Evolutionary conservation across 371 early-diverging fungal species (phyloP), one percentile per base, ranked within the genome.

Genomic region (Lichtheimia ramosa): DNA sequence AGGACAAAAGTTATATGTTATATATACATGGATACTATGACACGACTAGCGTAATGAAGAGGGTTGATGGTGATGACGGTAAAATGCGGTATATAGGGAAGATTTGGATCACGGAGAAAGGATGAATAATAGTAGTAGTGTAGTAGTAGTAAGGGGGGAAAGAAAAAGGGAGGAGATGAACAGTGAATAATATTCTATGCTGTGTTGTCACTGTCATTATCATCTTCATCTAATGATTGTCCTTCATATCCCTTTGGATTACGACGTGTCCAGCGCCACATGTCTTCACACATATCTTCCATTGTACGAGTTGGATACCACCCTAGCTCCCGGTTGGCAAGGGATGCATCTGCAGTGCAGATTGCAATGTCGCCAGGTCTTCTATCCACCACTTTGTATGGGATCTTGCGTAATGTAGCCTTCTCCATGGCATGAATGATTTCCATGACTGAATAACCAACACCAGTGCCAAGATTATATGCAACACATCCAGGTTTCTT

Each of bases 391-490:
- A 89, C 72, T 70, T 77, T 77, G 69, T 83, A 90, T 21, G 89
- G 88, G 12, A 92, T 84, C 24, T 79, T 74, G 20, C 70, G 70
- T 40, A 87, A 84, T 10, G 85, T 83, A 16, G 86, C 91, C 43
- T 71, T 73, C 63, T 85, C 86, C 83, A 96, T 90, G 64, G 87
- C 86, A 39, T 81, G 75, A 54, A 96, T 79, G 73, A 96, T 90
- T 65, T 95, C 89, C 63, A 93, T 69, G 63, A 96, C 96, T 13
- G 94, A 83, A 73, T 81, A 86, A n/a, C 95, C 95, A 8, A 73
- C 66, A 48, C 96, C 96, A 5, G 92, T 90, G 23, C 96, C 96
- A 34, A 96, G 72, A 66, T 96, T 96, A 68, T 87, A 95, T 1
- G 88, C 83, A 61, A 81, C 80, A 65, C 88, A 89, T 21, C 84